Evolutionary conservation across 2,329 filamentous ascomycete genomes (phyloP).

Genomic region (Cercospora berteroae): DNA sequence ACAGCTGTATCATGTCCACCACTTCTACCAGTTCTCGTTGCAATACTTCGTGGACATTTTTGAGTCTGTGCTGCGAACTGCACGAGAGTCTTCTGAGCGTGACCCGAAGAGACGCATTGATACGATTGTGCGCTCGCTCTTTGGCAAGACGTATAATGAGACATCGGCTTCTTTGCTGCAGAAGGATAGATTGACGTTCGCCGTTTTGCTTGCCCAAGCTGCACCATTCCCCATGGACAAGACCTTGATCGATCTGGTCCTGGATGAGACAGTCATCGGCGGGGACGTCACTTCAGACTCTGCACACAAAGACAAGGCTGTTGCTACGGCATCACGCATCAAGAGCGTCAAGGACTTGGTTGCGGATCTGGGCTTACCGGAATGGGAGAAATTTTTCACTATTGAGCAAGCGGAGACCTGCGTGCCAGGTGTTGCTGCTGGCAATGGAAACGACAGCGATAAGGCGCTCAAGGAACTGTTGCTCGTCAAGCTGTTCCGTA

Average conservation of each 20-base stretch:
- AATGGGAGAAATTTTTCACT: conserved; percentile 78
- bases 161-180: conserved; percentile 92
- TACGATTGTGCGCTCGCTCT: conserved; percentile 86
- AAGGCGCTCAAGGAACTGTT: conserved; percentile 79
- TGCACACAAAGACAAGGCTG: conserved; percentile 64
- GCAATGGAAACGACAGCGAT: conserved; percentile 59
- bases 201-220: conserved; percentile 91
- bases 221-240: conserved; percentile 97
- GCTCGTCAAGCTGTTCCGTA: conserved; percentile 88
- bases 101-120: conserved; percentile 68
- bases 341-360: conserved; percentile 71
- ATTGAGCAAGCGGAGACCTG: conserved; percentile 85
- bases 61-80: conserved; percentile 80
- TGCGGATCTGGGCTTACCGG: conserved; percentile 57
- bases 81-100: conserved; percentile 67
- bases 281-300: conserved; percentile 72
- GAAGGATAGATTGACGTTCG: conserved; percentile 89
- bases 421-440: conserved; percentile 73
- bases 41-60: conserved; percentile 99
- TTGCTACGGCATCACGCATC: conserved; percentile 67
- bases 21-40: conserved; percentile 98
- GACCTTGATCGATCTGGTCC: conserved; percentile 76
- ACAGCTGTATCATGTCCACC: conserved; percentile 95
- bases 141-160: conserved; percentile 85
- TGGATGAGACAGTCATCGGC: conserved; percentile 74